phyloP scores from a whole-genome alignment of 352 stramenopile species.

The Globisporangium cystogenes region DNA sequence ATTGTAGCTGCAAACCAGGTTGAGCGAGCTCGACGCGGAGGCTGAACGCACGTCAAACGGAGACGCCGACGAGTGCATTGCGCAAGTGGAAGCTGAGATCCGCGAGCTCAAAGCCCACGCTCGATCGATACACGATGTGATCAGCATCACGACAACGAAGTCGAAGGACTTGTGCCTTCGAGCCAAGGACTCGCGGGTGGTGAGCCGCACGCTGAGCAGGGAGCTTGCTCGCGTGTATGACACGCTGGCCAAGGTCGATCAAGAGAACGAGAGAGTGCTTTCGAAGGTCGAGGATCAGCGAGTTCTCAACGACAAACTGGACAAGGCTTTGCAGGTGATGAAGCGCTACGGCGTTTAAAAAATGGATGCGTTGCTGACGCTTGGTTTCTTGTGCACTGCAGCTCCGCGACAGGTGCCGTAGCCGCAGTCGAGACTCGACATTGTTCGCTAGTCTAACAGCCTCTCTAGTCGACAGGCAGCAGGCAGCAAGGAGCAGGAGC shows the following conservation, averaged over 20 bases:
- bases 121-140: neutral
- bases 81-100: constrained; percentile 1
- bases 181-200: neutral
- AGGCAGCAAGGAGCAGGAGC: neutral
- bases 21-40: constrained; percentile 2
- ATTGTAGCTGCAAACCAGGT: constrained; percentile 1
- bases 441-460: neutral
- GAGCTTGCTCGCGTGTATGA: constrained; percentile 1
- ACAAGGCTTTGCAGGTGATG: constrained; percentile 6
- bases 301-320: constrained; percentile 1
- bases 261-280: constrained; percentile 1
- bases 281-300: constrained; percentile 7
- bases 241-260: constrained; percentile 1
- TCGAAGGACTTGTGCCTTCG: neutral
- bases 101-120: neutral
- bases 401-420: neutral
- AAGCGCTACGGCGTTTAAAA: neutral
- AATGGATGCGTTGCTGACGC: neutral
- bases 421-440: neutral
- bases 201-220: constrained; percentile 1
- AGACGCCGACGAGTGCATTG: neutral
- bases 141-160: neutral
- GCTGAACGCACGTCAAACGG: neutral
- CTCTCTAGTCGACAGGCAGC: constrained; percentile 1
- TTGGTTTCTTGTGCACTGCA: neutral